A percentile compares a stretch with the other conserved stretches of the same genome.
Evolutionary conservation across 306 rosid genomes (phyloP).

Genomic region (Malus orientalis): DNA sequence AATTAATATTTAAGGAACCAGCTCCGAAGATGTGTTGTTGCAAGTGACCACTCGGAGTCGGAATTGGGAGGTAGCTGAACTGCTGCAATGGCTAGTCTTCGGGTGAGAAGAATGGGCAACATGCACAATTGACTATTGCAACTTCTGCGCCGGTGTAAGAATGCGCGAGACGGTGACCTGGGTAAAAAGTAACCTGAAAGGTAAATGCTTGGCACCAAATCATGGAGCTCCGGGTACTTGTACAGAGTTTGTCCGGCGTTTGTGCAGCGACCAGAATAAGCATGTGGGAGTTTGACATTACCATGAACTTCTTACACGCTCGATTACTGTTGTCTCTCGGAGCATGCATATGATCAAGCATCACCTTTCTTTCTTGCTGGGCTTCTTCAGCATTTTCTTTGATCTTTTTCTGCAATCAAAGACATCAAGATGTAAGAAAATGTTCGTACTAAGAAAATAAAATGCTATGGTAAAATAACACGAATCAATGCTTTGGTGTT

Average conservation of each 20-base stretch:
- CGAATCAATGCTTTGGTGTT: not conserved
- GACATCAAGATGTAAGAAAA: conserved; percentile 6
- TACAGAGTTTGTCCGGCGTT: not conserved
- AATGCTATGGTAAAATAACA: conserved; percentile 2
- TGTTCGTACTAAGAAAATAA: not conserved
- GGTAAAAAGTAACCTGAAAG: not conserved
- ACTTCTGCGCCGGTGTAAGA: not conserved
- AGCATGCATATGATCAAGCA: not conserved
- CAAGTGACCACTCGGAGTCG: not conserved
- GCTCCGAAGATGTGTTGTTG: not conserved
- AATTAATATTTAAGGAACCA: not conserved
- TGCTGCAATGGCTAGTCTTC: not conserved
- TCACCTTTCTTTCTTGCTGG: conserved; percentile 31
- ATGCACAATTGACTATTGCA: not conserved
- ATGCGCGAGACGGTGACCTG: not conserved
- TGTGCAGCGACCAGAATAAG: not conserved
- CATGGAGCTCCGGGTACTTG: not conserved
- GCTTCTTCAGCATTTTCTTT: conserved; percentile 50
- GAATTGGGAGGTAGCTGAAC: not conserved
- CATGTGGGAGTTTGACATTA: not conserved
- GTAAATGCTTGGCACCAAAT: not conserved
- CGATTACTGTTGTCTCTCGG: not conserved
- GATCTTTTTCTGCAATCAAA: conserved; percentile 37
- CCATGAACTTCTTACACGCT: not conserved
- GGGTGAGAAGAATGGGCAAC: not conserved